A percentile compares a stretch with the other conserved stretches of the same genome.
Conservation (phyloP, 1,139 yeast genomes). For the Yamadazyma epiphylla region DNA sequence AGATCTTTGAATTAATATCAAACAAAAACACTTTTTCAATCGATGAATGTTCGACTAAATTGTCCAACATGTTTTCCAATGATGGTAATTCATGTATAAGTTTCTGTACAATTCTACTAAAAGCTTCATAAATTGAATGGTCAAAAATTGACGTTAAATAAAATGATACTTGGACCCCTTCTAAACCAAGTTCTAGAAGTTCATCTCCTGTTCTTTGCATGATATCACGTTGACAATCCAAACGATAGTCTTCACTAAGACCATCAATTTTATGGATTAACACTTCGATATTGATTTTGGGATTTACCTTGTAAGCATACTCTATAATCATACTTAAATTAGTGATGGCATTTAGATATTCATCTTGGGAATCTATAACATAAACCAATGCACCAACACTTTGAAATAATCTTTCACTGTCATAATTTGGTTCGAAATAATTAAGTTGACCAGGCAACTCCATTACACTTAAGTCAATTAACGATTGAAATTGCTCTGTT, state of each 20-base stretch:
- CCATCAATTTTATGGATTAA: slow-evolving; percentile 95
- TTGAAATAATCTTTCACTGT: slow-evolving; percentile 70
- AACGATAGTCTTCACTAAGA: slow-evolving; percentile 83
- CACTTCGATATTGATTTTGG: slow-evolving; percentile 84
- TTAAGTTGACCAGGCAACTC: slow-evolving; percentile 94
- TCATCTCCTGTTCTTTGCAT: slow-evolving; percentile 97
- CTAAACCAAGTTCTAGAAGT: slow-evolving; percentile 80
- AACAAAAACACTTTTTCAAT: slow-evolving; percentile 91
- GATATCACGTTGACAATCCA: slow-evolving; percentile 93
- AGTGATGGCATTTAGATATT: slow-evolving; percentile 85
- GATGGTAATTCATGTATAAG: slow-evolving; percentile 85
- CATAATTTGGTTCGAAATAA: slow-evolving; percentile 80
- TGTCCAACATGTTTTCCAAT: slow-evolving; percentile 83
- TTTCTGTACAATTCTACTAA: slow-evolving; percentile 88
- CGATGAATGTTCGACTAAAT: slow-evolving; percentile 82
- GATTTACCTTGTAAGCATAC: slow-evolving; percentile 82
- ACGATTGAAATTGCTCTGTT: slow-evolving; percentile 68
- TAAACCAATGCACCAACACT: slow-evolving; percentile 92
- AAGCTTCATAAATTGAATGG: slow-evolving; percentile 94
- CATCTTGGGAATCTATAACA: slow-evolving; percentile 94
- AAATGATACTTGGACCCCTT: slow-evolving; percentile 87
- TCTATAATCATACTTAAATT: slow-evolving; percentile 86
- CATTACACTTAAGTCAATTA: slow-evolving; percentile 88
- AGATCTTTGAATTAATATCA: slow-evolving; percentile 90
- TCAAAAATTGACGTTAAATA: slow-evolving; percentile 92